Percentiles rank a stretch among this genome's conserved stretches.
phyloP scores from a whole-genome alignment of 805 yeast species.

The Spencermartinsiella europaea region DNA sequence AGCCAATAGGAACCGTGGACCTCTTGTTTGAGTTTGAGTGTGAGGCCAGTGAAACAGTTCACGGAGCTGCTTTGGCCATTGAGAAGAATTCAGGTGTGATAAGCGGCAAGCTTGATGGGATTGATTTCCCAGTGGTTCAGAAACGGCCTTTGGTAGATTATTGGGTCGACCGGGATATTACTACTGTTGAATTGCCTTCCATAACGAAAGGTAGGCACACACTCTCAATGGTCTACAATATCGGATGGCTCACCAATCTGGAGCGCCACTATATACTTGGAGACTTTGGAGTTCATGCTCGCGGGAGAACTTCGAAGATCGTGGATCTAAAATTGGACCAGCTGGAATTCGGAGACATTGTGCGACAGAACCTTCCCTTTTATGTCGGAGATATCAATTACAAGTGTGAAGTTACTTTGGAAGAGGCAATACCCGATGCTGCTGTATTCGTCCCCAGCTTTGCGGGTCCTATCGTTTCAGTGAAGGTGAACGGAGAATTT shows the following conservation, averaged over 20 bases:
- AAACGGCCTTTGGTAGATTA: neutral
- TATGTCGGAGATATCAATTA: conserved; percentile 3
- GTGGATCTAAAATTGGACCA: neutral
- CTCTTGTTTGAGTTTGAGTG: neutral
- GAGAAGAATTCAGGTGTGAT: neutral
- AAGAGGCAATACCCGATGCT: neutral
- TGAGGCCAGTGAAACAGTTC: neutral
- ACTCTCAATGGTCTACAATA: neutral
- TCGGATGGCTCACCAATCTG: neutral
- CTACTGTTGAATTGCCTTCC: neutral
- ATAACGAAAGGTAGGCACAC: neutral
- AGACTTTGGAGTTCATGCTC: conserved; percentile 4
- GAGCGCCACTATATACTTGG: conserved; percentile 8
- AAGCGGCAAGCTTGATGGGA: neutral
- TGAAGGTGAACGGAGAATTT: neutral
- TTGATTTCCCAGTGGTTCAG: neutral
- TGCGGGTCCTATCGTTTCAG: neutral
- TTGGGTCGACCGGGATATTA: neutral
- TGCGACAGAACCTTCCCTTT: conserved; percentile 5
- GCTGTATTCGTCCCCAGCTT: neutral
- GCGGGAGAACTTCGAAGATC: neutral
- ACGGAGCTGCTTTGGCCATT: neutral
- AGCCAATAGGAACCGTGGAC: neutral
- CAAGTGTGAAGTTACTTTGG: neutral
- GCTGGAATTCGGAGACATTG: conserved; percentile 4